Evolutionary conservation across 106 monocot species (phyloP), one percentile per base, ranked within the genome.

Genomic region (Phalaenopsis equestris): DNA sequence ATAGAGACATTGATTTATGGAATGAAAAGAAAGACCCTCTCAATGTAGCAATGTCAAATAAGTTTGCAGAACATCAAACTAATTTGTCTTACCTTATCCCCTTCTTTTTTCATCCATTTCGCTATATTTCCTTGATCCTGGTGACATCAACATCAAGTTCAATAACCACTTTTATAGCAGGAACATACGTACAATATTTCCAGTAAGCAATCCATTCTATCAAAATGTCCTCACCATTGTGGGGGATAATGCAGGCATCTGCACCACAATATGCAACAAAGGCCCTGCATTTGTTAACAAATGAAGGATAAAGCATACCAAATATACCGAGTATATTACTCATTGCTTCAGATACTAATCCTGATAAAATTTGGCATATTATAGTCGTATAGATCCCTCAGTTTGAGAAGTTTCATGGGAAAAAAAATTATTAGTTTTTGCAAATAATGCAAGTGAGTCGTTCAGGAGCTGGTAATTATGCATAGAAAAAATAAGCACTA

Each of bases 121-220:
- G 88, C 86, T 87, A 98, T 98, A 78, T 98, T 98, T 16, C 98
- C 98, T 91, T 98, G 98, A 91, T 92, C 91, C 98, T 98, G 81
- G 83, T 18, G 83, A 61, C 67, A 84, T 21, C 3, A 86, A n/a
- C 55, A 46, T 42, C 18, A 79, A 67, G 65, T 10, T 72, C 23
- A 23, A 75, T 80, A 77, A 65, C 75, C 55, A 47, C 42, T 41
- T 37, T 24, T 84, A 84, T 42, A 41, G 52, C 52, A 12, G 10
- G 52, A 81, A 79, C 19, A 47, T 18, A 47, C 12, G 18, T 5
- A 18, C 1, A 56, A n/a, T 72, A 5, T 45, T 80, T 2, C 12
- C 55, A 64, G 74, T 39, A 52, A 47, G 46, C 1, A 7, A 56
- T 49, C 41, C 38, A 47, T 24, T 12, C 30, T 39, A 64, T 39